A percentile compares a stretch with the other conserved stretches of the same genome.
These are phyloP conservation scores for Tolypocladium tropicale DNA, from an alignment of 2,329 filamentous ascomycete genomes.

Conservation along the genomic window DNA sequence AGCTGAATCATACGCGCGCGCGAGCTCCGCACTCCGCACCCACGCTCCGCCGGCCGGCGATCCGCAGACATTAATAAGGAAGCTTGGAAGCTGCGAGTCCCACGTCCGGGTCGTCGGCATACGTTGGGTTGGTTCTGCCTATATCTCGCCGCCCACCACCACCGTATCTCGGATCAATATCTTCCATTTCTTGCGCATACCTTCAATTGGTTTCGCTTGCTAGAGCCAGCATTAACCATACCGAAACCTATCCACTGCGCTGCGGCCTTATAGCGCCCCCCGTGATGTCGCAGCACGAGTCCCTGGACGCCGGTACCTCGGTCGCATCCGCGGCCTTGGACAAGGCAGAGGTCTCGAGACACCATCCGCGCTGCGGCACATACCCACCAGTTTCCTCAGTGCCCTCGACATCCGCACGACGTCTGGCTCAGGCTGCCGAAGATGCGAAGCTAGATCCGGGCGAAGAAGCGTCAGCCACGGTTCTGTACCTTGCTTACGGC, in stretches of 20 bases:
- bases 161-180: neutral
- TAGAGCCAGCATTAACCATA: neutral
- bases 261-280: neutral
- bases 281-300: neutral
- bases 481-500: slow-evolving; percentile 82
- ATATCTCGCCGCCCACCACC: neutral
- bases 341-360: slow-evolving; percentile 12
- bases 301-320: neutral
- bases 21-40: neutral
- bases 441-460: slow-evolving; percentile 12
- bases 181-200: neutral
- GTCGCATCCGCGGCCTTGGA: slow-evolving; percentile 10
- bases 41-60: neutral
- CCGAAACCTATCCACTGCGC: neutral
- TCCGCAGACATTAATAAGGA: neutral
- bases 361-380: slow-evolving; percentile 9
- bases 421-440: slow-evolving; percentile 19
- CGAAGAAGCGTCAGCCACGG: slow-evolving; percentile 29
- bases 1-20: neutral
- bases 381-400: slow-evolving; percentile 22
- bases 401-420: slow-evolving; percentile 17
- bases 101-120: neutral
- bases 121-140: neutral
- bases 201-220: neutral
- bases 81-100: neutral